phyloP scores from a whole-genome alignment of 2,329 filamentous ascomycete genomes.

The Ophiosphaerella narmari region DNA sequence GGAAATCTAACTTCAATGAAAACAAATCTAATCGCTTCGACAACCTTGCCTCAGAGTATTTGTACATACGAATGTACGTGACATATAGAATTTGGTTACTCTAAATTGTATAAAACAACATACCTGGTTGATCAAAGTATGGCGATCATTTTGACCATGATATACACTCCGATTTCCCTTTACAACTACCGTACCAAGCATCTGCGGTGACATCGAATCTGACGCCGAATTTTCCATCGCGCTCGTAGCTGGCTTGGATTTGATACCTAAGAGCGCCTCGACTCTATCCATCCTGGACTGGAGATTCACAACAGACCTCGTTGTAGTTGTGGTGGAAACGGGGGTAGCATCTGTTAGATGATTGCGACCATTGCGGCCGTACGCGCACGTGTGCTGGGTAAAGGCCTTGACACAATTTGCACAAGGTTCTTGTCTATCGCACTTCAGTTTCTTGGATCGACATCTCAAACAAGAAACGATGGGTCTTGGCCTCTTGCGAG shows the following conservation, averaged over 20 bases:
- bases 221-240: neutral
- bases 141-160: slow-evolving; percentile 25
- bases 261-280: slow-evolving; percentile 21
- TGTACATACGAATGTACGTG: too few species aligned
- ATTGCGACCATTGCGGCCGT: slow-evolving; percentile 7
- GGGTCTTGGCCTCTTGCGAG: neutral
- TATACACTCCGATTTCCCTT: slow-evolving; percentile 22
- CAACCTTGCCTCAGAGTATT: neutral
- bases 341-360: neutral
- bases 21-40: neutral
- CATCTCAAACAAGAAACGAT: slow-evolving; percentile 27
- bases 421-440: slow-evolving; percentile 29
- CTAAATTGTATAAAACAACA: neutral
- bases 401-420: slow-evolving; percentile 28
- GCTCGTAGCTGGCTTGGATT: neutral
- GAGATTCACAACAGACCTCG: slow-evolving; percentile 17
- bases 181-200: slow-evolving; percentile 23
- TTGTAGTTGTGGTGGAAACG: neutral
- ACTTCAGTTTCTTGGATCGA: slow-evolving; percentile 33
- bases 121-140: slow-evolving; percentile 30
- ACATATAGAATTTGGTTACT: too few species aligned
- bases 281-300: slow-evolving; percentile 23
- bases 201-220: slow-evolving; percentile 3
- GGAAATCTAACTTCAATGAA: neutral
- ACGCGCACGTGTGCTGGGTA: slow-evolving; percentile 18